phyloP scores from a whole-genome alignment of 2,329 filamentous ascomycete species.

The Penicillium nordicum region DNA sequence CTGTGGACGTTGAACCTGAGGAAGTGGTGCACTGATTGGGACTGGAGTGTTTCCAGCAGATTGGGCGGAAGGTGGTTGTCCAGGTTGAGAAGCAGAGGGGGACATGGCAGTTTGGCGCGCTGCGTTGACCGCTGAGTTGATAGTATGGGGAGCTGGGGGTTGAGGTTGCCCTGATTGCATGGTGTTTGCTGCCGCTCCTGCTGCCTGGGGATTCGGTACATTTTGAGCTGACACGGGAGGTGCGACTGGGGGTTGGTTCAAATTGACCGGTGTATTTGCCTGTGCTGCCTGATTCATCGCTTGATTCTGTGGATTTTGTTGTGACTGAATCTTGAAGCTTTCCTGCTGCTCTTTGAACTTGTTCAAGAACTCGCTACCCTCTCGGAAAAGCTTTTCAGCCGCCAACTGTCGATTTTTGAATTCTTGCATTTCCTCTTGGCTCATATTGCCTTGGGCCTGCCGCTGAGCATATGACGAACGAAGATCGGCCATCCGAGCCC shows the following conservation, averaged over 20 bases:
- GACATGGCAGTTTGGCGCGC: constrained; percentile 42
- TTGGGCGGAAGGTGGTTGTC: constrained; percentile 31
- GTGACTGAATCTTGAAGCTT: constrained; percentile 38
- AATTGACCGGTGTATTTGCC: constrained; percentile 13
- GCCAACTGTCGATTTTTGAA: constrained; percentile 42
- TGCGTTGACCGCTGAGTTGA: constrained; percentile 48
- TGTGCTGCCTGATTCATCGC: constrained; percentile 25
- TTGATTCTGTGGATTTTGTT: constrained; percentile 26
- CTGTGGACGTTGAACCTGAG: constrained; percentile 27
- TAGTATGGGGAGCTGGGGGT: constrained; percentile 45
- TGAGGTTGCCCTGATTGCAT: constrained; percentile 35
- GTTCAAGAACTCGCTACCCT: constrained; percentile 46
- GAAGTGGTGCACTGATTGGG: constrained; percentile 20
- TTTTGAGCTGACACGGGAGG: constrained; percentile 19
- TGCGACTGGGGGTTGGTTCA: constrained; percentile 17
- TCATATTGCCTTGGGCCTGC: constrained; percentile 39
- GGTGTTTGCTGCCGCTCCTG: constrained; percentile 21
- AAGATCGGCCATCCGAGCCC: constrained; percentile 42
- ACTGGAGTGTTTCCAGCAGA: constrained; percentile 27
- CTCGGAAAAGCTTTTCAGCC: constrained; percentile 41
- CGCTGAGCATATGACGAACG: constrained; percentile 39
- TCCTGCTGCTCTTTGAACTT: constrained; percentile 51
- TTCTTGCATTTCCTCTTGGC: constrained; percentile 42
- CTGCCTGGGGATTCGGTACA: constrained; percentile 22
- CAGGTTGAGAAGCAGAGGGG: constrained; percentile 34